Base-by-base conservation (phyloP, 73 alveolate genomes). In the Paramecium sonneborni region DNA sequence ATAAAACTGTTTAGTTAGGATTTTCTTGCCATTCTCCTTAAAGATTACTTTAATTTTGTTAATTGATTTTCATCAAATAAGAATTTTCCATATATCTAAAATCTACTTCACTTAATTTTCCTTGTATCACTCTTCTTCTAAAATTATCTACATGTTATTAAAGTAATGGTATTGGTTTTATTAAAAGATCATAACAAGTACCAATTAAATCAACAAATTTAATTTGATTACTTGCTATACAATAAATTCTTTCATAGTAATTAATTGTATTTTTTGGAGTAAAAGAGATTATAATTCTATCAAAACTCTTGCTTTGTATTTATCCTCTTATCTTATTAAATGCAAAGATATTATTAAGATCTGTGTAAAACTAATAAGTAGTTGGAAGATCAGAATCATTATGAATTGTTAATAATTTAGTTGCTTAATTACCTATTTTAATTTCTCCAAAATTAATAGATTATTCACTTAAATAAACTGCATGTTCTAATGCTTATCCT, bases 361-460 rank as follows among this genome's bases (percentile, higher is more conserved):
- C 98, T 79, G 93, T 95, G 9, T 94, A 57, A 57, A 97, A 96
- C 92, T 97, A 95, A 95, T 95, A 98, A 30, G 96, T 92, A 12
- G 99, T 95, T 62, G 98, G 98, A 21, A 96, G 88, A 88, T 97
- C 99, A 72, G 98, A 93, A 70, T 96, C 98, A 92, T 98, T 98
- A 88, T 96, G 95, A 11, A 98, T 93, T 82, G 99, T 97, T 21
- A 98, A 93, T 87, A 98, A 95, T 96, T 98, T 96, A 23, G 98
- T 97, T 18, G 99, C 96, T 46, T 97, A 85, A 58, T 95, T 93
- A 1, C 98, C 99, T 70, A 95, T 85, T 85, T 95, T 96, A 28
- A 98, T 98, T 74, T 97, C 99, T 68, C 99, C 99, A 92, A 98
- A 98, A 93, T 98, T 97, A 41, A 98, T 95, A 52, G 97, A 91